Base-by-base conservation (phyloP, 2,329 filamentous ascomycete genomes). In the Sclerotinia trifoliorum region DNA sequence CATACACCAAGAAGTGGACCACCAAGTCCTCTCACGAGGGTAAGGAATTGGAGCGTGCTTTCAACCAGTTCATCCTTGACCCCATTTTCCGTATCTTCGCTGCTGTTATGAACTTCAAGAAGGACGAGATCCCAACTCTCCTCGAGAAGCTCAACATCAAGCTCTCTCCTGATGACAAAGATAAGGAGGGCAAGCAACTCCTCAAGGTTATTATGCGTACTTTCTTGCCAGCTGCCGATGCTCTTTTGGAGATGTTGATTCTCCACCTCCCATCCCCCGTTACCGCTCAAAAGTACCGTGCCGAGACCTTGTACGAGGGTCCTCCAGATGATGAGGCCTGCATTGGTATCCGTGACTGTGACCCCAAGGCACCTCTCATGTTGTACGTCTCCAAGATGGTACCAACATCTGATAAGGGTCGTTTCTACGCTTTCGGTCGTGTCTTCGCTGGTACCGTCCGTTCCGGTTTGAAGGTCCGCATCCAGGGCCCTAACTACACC, bases 351-450 rank as follows among this genome's bases (percentile, higher is more conserved):
- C 94, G 94, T 78, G 93, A 98, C 88, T 98, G 95, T 83, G 93
- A 99, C 83, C 87, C 94, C 83, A 96, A 97, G 87, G 95, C 88
- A 82, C 92, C 94, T 79, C 95, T 99, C 83, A 99, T 99, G 95
- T 88, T 98, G 77, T 99, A 99, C 91, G 94, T 99, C 82, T 99
- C 95, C 83, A 99, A 99, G 93, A 99, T 99, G 95, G 95, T 99
- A 80, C 95, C 95, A 79, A 99, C 95, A 77, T 96, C 93, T 78
- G 95, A 99, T 81, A 98, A 97, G 91, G 95, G 95, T 84, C 94
- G 95, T 85, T 99, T 99, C 93, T 99, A 97, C 86, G 95, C 95
- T 82, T 99, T 99, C 86, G 95, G 95, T 85, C 95, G 95, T 96
- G 95, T 99, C 85, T 99, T 98, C 88, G 86, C 95, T 77, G 95